Percentiles rank a stretch among this genome's conserved stretches.
Evolutionary conservation across 2,329 filamentous ascomycete genomes (phyloP).

Genomic region (Ceratocystis lukuohia): DNA sequence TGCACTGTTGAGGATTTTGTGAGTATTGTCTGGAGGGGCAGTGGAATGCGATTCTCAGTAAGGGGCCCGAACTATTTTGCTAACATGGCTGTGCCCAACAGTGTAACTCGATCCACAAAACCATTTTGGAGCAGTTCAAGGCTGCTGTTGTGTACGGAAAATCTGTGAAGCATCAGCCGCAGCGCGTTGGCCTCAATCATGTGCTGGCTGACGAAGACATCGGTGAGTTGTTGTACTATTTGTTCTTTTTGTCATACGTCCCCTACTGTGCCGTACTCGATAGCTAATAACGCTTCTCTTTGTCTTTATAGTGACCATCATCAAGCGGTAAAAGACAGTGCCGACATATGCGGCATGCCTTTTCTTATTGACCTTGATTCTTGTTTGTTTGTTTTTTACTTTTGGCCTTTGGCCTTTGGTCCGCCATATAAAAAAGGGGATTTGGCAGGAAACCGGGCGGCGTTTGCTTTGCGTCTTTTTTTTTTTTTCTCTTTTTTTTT

Average conservation of each 20-base stretch:
- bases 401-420: not conserved
- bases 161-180: slow-evolving; percentile 96
- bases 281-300: not conserved
- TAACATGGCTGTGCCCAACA: slow-evolving; percentile 28
- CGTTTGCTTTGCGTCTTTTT: slow-evolving; percentile 4
- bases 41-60: no score
- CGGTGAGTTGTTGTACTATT: slow-evolving; percentile 35
- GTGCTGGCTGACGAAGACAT: slow-evolving; percentile 96
- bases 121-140: slow-evolving; percentile 91
- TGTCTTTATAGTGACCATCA: slow-evolving; percentile 14
- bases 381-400: slow-evolving; percentile 5
- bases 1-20: slow-evolving; percentile 97
- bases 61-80: not conserved
- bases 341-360: not conserved
- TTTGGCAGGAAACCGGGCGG: slow-evolving; percentile 8
- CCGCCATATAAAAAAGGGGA: not conserved
- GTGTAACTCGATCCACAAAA: slow-evolving; percentile 96
- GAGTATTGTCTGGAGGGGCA: slow-evolving; percentile 32
- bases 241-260: not conserved
- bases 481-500: not conserved
- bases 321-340: slow-evolving; percentile 15
- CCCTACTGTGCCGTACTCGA: not conserved
- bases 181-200: slow-evolving; percentile 81
- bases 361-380: not conserved
- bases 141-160: slow-evolving; percentile 92